These are phyloP conservation scores for Aspergillus uvarum DNA, from an alignment of 2,329 filamentous ascomycete genomes.

Conservation along the genomic window DNA sequence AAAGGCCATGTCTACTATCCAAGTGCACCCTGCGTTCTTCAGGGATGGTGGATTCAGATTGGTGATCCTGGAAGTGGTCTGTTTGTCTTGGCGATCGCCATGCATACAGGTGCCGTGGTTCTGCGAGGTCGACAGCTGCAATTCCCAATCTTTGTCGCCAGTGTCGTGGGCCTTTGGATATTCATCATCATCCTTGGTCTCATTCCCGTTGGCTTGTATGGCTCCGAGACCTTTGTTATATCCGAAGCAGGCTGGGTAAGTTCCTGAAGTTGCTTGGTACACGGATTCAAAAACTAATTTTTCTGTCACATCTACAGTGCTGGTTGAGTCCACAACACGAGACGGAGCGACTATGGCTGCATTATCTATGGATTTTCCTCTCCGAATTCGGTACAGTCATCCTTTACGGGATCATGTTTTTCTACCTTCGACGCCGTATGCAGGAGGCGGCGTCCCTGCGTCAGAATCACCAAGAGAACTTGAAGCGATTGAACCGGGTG, in stretches of 20 bases:
- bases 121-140: constrained; percentile 49
- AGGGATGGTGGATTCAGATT: constrained; percentile 54
- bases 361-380: constrained; percentile 57
- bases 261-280: background rate
- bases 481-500: constrained; percentile 40
- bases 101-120: constrained; percentile 53
- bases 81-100: constrained; percentile 53
- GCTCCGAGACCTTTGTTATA: constrained; percentile 44
- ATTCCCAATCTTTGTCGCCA: constrained; percentile 44
- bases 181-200: constrained; percentile 49
- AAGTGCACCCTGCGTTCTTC: constrained; percentile 48
- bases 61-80: constrained; percentile 53
- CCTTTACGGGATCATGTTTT: constrained; percentile 51
- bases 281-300: constrained; percentile 1
- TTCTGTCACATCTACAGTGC: constrained; percentile 38
- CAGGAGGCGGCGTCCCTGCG: constrained; percentile 33
- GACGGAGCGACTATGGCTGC: constrained; percentile 49
- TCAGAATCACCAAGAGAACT: constrained; percentile 33
- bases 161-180: constrained; percentile 47
- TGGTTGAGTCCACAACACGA: constrained; percentile 50
- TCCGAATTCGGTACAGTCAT: constrained; percentile 53
- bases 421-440: constrained; percentile 49
- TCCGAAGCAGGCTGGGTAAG: constrained; percentile 53
- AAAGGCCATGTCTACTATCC: constrained; percentile 44
- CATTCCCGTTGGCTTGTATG: constrained; percentile 46